Evolutionary conservation across 108 stramenopile genomes (phyloP).

Genomic region (Craspedostauros australis): DNA sequence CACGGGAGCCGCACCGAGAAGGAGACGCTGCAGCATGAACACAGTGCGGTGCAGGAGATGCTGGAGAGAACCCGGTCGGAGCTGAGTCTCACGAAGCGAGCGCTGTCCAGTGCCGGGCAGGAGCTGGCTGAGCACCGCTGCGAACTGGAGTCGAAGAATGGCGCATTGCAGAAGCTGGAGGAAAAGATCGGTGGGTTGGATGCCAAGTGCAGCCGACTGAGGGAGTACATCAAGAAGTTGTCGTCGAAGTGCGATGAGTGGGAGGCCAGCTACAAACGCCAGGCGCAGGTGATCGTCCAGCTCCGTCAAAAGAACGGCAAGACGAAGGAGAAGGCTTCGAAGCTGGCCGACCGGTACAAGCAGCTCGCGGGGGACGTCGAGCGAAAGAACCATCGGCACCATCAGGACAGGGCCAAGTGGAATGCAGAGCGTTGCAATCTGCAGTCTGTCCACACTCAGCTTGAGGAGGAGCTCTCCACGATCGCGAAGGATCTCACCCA

Average conservation of each 20-base stretch:
- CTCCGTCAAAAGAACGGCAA: conserved; percentile 17
- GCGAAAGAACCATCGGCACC: conserved; percentile 15
- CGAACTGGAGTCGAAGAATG: background rate
- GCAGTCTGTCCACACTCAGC: conserved; percentile 18
- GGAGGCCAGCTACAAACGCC: conserved; percentile 34
- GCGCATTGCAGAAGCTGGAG: background rate
- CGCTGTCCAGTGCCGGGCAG: no score
- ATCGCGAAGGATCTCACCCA: conserved; percentile 22
- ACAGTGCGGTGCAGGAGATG: no score
- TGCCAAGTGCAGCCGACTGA: conserved; percentile 21
- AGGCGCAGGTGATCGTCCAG: conserved; percentile 21
- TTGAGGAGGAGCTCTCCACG: conserved; percentile 29
- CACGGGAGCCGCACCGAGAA: no score
- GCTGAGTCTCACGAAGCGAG: no score
- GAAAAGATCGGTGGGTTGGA: conserved; percentile 19
- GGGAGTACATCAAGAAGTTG: conserved; percentile 43
- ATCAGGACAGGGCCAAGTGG: conserved; percentile 16
- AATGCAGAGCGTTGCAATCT: conserved; percentile 15
- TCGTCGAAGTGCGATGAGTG: conserved; percentile 44
- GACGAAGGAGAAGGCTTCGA: conserved; percentile 18
- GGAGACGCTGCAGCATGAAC: no score
- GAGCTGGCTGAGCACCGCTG: no score
- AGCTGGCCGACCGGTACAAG: conserved; percentile 16
- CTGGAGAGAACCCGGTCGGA: no score
- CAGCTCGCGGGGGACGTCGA: conserved; percentile 15